Conservation (phyloP, 495 filamentous ascomycete genomes). For the Xylaria cubensis region DNA sequence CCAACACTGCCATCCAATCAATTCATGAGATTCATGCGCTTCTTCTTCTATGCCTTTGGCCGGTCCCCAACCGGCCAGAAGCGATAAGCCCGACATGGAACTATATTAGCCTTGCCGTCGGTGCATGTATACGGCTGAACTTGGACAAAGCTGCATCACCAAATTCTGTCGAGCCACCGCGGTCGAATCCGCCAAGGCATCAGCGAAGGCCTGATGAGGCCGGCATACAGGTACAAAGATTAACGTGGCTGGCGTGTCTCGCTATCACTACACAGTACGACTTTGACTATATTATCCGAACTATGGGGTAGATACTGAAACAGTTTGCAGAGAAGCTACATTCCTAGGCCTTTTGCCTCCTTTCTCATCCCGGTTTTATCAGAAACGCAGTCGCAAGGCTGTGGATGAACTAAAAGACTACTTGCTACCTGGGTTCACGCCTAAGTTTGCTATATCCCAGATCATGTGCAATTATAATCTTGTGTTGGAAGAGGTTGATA, state of each 20-base stretch:
- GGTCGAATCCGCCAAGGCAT: no score
- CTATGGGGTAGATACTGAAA: not conserved
- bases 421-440: not conserved
- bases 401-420: not conserved
- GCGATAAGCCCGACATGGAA: slow-evolving; percentile 18
- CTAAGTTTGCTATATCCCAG: slow-evolving; percentile 9
- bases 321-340: slow-evolving; percentile 13
- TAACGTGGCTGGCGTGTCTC: slow-evolving; percentile 19
- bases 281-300: not conserved
- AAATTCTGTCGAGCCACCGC: not conserved
- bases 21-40: slow-evolving; percentile 22
- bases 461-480: slow-evolving; percentile 14
- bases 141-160: slow-evolving; percentile 9
- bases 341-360: slow-evolving; percentile 20
- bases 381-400: slow-evolving; percentile 13
- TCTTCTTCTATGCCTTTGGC: slow-evolving; percentile 20
- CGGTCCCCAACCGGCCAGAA: slow-evolving; percentile 7
- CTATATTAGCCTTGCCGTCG: slow-evolving; percentile 19
- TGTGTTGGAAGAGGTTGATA: slow-evolving; percentile 14
- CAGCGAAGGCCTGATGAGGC: not conserved
- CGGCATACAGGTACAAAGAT: slow-evolving; percentile 12
- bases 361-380: slow-evolving; percentile 8
- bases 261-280: slow-evolving; percentile 15
- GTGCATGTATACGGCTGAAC: slow-evolving; percentile 17
- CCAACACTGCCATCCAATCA: slow-evolving; percentile 16